phyloP scores from a whole-genome alignment of 2,329 filamentous ascomycete species.

The Penicillium italicum region DNA sequence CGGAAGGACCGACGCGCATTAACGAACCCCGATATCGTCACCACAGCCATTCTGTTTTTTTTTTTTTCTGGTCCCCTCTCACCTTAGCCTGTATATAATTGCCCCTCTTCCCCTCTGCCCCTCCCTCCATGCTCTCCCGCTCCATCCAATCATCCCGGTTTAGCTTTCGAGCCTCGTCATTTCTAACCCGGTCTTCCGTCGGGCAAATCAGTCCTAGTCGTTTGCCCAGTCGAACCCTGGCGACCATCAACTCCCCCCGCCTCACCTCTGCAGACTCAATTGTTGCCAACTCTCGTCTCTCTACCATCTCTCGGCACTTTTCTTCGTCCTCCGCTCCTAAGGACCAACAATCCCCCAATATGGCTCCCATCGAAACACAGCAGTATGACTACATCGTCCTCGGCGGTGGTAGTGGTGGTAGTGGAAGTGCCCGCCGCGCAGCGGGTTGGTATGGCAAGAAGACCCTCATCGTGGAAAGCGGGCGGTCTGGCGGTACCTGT shows the following conservation, averaged over 20 bases:
- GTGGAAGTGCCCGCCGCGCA: constrained; percentile 48
- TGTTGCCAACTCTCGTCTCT: constrained; percentile 32
- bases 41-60: constrained; percentile 1
- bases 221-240: constrained; percentile 27
- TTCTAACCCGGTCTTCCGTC: constrained; percentile 4
- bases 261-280: constrained; percentile 12
- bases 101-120: constrained; percentile 10
- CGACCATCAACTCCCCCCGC: constrained; percentile 19
- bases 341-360: constrained; percentile 30
- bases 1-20: background rate
- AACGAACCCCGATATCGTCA: constrained; percentile 19
- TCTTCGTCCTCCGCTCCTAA: constrained; percentile 26
- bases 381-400: constrained; percentile 56
- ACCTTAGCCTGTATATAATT: constrained; percentile 15
- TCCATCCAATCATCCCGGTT: constrained; percentile 21
- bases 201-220: constrained; percentile 13
- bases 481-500: constrained; percentile 48
- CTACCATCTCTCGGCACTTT: constrained; percentile 43
- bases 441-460: constrained; percentile 52
- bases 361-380: constrained; percentile 47
- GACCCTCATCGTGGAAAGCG: constrained; percentile 50
- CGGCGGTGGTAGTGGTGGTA: constrained; percentile 53
- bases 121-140: constrained; percentile 25
- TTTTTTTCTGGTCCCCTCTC: constrained; percentile 5
- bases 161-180: constrained; percentile 22